Evolutionary conservation across 208 protist species (phyloP), one percentile per base, ranked within the genome.

Genomic region (Willaertia magna): DNA sequence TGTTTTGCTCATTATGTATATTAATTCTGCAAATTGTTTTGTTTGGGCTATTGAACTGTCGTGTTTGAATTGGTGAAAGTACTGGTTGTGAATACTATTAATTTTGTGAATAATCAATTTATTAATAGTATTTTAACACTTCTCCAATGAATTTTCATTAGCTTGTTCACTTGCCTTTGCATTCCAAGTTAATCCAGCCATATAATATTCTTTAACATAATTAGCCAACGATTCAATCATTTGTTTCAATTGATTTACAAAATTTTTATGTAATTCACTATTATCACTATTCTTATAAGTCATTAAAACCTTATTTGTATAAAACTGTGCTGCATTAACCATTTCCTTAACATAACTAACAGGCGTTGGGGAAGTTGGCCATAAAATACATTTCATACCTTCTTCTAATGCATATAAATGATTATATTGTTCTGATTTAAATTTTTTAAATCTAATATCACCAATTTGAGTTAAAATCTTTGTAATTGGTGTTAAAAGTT

Each of bases 151-250:
- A 59, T 59, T 59, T 2, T 12, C 6, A n/a, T 12, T 20, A 2
- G 51, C 51, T 22, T 59, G 16, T 59, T 59, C 51, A n/a, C 51
- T 22, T n/a, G 18, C 52, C 14, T 44, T 74, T 85, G 55, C 40
- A 22, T 74, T 86, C 20, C 20, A 86, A 39, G n/a, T 74, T 14
- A 86, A 47, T 34, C 84, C 84, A 86, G 52, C 49, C 14, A 39
- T 83, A 12, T 86, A 55, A 74, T 48, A 39, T 30, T 86, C 76
- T 34, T 82, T 79, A n/a, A 86, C 42, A 67, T 86, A 86, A 14
- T 11, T 40, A 49, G 75, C 30, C 30, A 86, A 34, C 6, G 42
- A 51, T 26, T 40, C 43, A 76, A 76, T 43, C 4, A 30, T 6
- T 46, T 61, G 6, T 11, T 82, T 67, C 14, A 34, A 74, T 52